Base-by-base conservation (phyloP, 768 basidiomycete genomes). In the Pulveroboletus ravenelii region DNA sequence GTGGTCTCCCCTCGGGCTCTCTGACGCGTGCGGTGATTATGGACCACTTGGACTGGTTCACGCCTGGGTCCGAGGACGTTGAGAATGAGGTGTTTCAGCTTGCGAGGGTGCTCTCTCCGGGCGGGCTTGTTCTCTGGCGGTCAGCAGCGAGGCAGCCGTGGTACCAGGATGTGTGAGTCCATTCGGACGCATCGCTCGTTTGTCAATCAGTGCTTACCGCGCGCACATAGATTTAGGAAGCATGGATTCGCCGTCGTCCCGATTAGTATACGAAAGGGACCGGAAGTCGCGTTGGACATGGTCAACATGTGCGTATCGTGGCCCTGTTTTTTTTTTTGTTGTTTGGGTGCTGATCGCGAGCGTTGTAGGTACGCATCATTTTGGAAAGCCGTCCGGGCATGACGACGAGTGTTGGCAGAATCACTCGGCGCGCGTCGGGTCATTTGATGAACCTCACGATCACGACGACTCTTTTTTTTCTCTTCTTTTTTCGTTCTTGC, bases 11-110 rank as follows among this genome's bases (percentile, higher is more conserved):
- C 1, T 54, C 67, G n/a, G 68, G 68, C 30, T 78, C 78, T 7
- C 70, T 86, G 40, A 86, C 82, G 31, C 78, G 82, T 25, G 78
- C 79, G 10, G 75, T 87, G 27, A 72, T 87, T 50, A 87, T 87
- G 86, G 86, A 88, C 63, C 81, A 82, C 43, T 72, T 85, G 43
- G 82, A 84, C 56, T 81, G 78, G 74, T 78, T 81, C 46, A 55
- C 73, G 0, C 79, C 79, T 0, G 73, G 75, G 3, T 70, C 76
- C 14, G 63, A 65, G 43, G 75, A 77, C 35, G 68, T 72, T 1
- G 76, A 80, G 32, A 73, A 76, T 32, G 84, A 87, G 60, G 72
- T 84, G 17, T 25, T 20, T 1, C 77, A 84, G 55, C 73, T 86
- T 41, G 68, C 73, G 44, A 72, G 82, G 1, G 84, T 81, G 1